Base-by-base conservation (phyloP, 371 early-diverging fungal species). In the Syncephalis plumigaleata region DNA sequence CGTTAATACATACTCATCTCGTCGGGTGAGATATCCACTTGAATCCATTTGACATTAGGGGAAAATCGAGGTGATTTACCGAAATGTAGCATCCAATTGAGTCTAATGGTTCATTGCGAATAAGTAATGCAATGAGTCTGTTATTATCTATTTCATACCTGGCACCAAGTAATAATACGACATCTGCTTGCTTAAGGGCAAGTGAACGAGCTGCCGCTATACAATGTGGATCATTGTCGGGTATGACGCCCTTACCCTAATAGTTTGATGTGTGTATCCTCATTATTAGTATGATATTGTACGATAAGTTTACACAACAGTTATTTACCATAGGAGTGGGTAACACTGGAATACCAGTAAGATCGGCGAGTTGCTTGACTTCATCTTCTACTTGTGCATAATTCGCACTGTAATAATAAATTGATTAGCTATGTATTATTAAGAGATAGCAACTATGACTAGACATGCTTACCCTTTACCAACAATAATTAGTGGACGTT, bases 1-100 rank as follows among this genome's bases (percentile, higher is more conserved):
- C 26, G 26, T 27, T 24, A 24, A 46, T 54, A 64, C 52, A 66
- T 70, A 39, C 77, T 67, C 15, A 75, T 59, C 55, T 84, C 85
- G 50, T 81, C 80, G 0, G 78, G 65, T 5, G 58, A 47, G 27
- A 84, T 69, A 56, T 86, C 85, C 16, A 79, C 65, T 50, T 84
- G 84, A 55, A 84, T 83, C 36, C 84, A 64, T 45, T 68, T 71
- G 22, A 70, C 72, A 8, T 61, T 23, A 18, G 52, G 23, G 9
- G 50, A 52, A 66, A 81, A 82, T 23, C 75, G 69, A 27, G 77
- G 77, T 1, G 66, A 40, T 21, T 58, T 54, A 4, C 87, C 87
- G 58, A 75, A 84, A 47, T 84, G 84, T 22, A 86, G 58, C 21
- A 86, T 81, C 87, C 87, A 86, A 55, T 86, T 86, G 18, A 85